Evolutionary conservation across 805 yeast genomes (phyloP).

Genomic region (Monosporozyma aquatica): DNA sequence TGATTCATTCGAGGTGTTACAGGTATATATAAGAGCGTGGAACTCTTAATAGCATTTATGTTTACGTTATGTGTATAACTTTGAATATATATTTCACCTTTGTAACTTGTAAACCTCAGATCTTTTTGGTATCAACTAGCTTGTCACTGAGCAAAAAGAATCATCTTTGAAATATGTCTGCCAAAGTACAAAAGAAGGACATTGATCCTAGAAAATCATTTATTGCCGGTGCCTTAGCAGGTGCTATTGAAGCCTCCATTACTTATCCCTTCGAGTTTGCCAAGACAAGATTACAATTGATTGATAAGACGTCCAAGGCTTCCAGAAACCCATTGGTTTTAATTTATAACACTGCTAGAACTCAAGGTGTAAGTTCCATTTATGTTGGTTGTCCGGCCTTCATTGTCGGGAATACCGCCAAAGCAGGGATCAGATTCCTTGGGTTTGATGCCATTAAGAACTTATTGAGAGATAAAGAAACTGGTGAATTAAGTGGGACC

Average conservation of each 20-base stretch:
- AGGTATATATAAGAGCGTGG: neutral
- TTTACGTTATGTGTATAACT: no score
- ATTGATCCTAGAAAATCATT: slow-evolving; percentile 75
- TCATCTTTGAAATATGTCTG: slow-evolving; percentile 9
- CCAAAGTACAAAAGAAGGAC: slow-evolving; percentile 5
- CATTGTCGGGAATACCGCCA: slow-evolving; percentile 90
- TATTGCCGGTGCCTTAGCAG: slow-evolving; percentile 93
- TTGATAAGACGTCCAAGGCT: slow-evolving; percentile 51
- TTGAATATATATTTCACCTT: no score
- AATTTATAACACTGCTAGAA: slow-evolving; percentile 61
- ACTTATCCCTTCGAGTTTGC: slow-evolving; percentile 98
- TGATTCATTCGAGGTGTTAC: neutral
- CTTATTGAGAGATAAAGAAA: slow-evolving; percentile 61
- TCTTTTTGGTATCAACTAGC: no score
- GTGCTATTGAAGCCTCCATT: slow-evolving; percentile 86
- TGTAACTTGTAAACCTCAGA: no score
- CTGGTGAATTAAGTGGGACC: slow-evolving; percentile 79
- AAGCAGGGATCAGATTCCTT: slow-evolving; percentile 89
- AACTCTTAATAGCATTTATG: no score
- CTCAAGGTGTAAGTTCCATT: slow-evolving; percentile 69
- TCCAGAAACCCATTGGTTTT: slow-evolving; percentile 80
- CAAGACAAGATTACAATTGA: slow-evolving; percentile 82
- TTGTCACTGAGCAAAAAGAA: no score
- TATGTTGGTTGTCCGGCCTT: slow-evolving; percentile 97
- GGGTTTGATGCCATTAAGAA: slow-evolving; percentile 86